A percentile compares a stretch with the other conserved stretches of the same genome.
phyloP scores from a whole-genome alignment of 345 rosid species.

The Odontarrhena argentea region DNA sequence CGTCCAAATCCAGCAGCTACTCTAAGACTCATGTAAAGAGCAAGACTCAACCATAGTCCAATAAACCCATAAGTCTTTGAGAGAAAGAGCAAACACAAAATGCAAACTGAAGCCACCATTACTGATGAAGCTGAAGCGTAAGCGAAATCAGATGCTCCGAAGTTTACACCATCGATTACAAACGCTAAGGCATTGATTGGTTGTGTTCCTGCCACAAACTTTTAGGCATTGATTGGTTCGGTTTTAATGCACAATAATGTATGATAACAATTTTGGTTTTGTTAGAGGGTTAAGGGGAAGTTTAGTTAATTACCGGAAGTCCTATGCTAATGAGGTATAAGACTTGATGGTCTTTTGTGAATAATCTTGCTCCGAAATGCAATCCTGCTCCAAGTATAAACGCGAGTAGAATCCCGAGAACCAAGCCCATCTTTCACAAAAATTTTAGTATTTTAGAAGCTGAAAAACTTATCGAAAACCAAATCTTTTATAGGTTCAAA shows the following conservation, averaged over 20 bases:
- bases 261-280: not conserved
- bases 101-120: conserved; percentile 75
- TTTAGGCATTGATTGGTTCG: no score
- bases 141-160: conserved; percentile 91
- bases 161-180: conserved; percentile 90
- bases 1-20: conserved; percentile 87
- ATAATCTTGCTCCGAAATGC: conserved; percentile 66
- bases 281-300: not conserved
- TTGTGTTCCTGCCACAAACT: conserved; percentile 92
- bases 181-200: conserved; percentile 90
- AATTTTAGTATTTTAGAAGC: not conserved
- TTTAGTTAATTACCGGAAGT: conserved; percentile 59
- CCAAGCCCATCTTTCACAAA: conserved; percentile 66
- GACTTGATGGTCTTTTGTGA: conserved; percentile 66
- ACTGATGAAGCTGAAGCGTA: conserved; percentile 90
- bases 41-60: conserved; percentile 88
- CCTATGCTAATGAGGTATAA: conserved; percentile 68
- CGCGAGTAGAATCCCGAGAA: conserved; percentile 68
- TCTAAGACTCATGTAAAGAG: conserved; percentile 86
- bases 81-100: conserved; percentile 55
- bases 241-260: not conserved
- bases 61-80: conserved; percentile 63
- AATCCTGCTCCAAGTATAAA: conserved; percentile 63
- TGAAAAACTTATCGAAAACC: not conserved
- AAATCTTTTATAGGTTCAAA: conserved; percentile 11